Percentiles rank a stretch among this genome's conserved stretches.
Conservation (phyloP, 139 green algal genomes). For the Asterochloris erici region DNA sequence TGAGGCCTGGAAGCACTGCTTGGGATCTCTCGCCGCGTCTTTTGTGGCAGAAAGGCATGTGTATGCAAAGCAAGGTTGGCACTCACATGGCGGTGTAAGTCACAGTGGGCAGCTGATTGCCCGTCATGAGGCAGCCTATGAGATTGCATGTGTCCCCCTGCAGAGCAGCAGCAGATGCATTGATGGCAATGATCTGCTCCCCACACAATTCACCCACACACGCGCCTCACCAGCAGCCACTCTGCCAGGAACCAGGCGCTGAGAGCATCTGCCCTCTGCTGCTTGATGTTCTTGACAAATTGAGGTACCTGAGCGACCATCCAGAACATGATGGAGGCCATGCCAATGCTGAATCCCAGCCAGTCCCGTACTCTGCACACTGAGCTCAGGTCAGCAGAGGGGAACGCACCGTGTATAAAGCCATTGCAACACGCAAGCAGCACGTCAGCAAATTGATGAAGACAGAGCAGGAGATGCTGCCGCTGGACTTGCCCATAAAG, state of each 20-base stretch:
- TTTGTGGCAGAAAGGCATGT: not conserved
- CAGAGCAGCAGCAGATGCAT: not conserved
- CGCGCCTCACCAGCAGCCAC: conserved; percentile 64
- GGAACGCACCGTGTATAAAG: too few species aligned
- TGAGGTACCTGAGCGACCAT: conserved; percentile 76
- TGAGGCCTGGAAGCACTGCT: not conserved
- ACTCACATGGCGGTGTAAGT: conserved; percentile 58
- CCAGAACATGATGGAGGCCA: conserved; percentile 60
- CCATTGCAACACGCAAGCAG: too few species aligned
- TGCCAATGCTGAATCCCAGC: conserved; percentile 55
- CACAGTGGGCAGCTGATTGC: conserved; percentile 76
- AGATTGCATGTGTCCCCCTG: conserved; percentile 74
- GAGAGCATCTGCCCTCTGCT: conserved; percentile 73
- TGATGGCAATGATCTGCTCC: not conserved
- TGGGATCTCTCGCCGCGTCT: not conserved
- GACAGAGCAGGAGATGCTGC: too few species aligned
- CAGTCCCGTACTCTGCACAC: conserved; percentile 44
- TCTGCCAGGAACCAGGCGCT: conserved; percentile 83
- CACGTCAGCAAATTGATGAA: too few species aligned
- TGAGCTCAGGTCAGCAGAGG: too few species aligned
- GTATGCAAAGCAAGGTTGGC: not conserved
- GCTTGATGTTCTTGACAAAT: conserved; percentile 76
- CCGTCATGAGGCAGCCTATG: conserved; percentile 76
- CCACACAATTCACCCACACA: not conserved
- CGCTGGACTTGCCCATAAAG: too few species aligned